These are phyloP conservation scores for Theileria luwenshuni DNA, from an alignment of 169 alveolate genomes.

Conservation along the genomic window DNA sequence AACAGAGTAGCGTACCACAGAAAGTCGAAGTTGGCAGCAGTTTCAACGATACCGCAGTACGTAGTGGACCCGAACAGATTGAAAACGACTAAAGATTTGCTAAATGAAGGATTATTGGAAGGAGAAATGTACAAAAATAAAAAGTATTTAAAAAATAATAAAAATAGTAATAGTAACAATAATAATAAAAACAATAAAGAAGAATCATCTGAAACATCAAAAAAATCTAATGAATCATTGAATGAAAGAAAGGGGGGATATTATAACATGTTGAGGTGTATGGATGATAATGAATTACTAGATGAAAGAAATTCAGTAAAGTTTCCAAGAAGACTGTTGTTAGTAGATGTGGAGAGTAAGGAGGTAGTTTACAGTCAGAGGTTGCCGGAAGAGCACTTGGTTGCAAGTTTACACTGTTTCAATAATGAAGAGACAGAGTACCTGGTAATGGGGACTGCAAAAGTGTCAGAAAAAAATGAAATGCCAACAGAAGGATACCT, in stretches of 20 bases:
- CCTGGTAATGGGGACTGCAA: conserved; percentile 52
- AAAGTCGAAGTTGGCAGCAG: conserved; percentile 47
- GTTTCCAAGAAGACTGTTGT: conserved; percentile 26
- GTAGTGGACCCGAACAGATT: conserved; percentile 17
- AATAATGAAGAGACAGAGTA: conserved; percentile 31
- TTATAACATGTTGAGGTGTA: background rate
- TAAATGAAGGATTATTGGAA: too few relatives aligned
- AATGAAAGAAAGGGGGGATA: background rate
- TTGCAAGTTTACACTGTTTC: conserved; percentile 37
- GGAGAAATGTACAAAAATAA: background rate
- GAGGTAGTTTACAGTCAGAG: conserved; percentile 42
- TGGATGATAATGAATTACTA: background rate
- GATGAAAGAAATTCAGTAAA: background rate
- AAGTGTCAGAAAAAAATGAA: conserved; percentile 31
- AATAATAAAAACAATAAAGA: background rate
- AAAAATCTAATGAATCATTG: background rate
- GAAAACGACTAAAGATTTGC: background rate
- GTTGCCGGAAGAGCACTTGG: conserved; percentile 41
- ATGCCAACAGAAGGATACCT: conserved; percentile 56
- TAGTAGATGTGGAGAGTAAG: conserved; percentile 25
- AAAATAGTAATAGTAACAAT: background rate
- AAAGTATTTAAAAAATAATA: background rate
- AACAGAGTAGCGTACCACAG: conserved; percentile 51
- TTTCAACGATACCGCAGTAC: conserved; percentile 37
- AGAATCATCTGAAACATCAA: background rate